Percentiles rank a stretch among this genome's conserved stretches.
Conservation (phyloP, 176 grass and related monocot species). For the Avena insularis region DNA sequence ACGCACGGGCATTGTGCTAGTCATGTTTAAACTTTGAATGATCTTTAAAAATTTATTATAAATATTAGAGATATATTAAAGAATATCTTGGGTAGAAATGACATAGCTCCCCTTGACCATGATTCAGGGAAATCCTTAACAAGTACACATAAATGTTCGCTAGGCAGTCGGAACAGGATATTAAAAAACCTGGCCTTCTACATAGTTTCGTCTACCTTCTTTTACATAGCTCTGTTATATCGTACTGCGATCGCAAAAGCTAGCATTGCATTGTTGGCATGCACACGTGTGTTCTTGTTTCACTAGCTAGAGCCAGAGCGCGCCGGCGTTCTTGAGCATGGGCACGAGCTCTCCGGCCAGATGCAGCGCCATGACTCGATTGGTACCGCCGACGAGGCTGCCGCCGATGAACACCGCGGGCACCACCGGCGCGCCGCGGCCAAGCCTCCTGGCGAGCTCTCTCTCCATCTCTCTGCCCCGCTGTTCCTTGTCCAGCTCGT, state of each 20-base stretch:
- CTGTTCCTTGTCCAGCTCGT: conserved; percentile 55
- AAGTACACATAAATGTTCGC: background rate
- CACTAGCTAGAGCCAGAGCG: background rate
- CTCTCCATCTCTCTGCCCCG: conserved; percentile 47
- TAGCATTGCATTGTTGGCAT: background rate
- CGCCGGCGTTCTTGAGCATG: background rate
- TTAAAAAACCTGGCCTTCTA: conserved; percentile 14
- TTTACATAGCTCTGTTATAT: background rate
- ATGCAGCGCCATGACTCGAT: conserved; percentile 3
- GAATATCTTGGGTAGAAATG: no score
- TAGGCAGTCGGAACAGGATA: conserved; percentile 9
- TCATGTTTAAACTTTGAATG: no score
- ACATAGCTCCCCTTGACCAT: no score
- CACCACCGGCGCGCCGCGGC: conserved; percentile 22
- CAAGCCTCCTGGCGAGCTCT: conserved; percentile 42
- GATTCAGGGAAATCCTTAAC: background rate
- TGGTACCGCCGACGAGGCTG: conserved; percentile 41
- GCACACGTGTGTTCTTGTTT: background rate
- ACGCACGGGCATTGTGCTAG: no score
- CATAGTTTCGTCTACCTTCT: background rate
- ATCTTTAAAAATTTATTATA: no score
- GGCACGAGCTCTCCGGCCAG: background rate
- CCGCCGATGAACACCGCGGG: conserved; percentile 56
- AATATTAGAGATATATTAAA: no score
- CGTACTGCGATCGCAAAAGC: background rate